Conservation (phyloP, 2,329 filamentous ascomycete genomes). For the Blumeriella jaapii region DNA sequence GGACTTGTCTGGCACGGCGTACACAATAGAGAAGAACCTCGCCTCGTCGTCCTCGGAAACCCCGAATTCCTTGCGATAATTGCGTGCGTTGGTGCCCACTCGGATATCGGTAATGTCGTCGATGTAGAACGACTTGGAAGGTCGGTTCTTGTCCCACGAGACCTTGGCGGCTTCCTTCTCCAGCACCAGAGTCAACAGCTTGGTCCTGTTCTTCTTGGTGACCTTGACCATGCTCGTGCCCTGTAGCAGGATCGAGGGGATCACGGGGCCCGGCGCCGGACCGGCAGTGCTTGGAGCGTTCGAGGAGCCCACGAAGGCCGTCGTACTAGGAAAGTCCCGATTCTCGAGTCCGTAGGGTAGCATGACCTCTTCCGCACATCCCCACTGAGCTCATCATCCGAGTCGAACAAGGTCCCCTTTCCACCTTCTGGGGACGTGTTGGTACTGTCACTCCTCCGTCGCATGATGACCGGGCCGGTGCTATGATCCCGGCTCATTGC, state of each 20-base stretch:
- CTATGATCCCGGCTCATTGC: slow-evolving; percentile 75
- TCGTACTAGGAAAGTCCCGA: slow-evolving; percentile 37
- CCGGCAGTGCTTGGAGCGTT: slow-evolving; percentile 28
- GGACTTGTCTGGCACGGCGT: slow-evolving; percentile 64
- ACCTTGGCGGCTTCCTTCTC: slow-evolving; percentile 79
- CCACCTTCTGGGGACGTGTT: slow-evolving; percentile 49
- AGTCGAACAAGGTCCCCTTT: slow-evolving; percentile 34
- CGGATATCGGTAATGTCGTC: slow-evolving; percentile 92
- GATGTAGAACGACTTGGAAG: slow-evolving; percentile 79
- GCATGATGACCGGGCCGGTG: slow-evolving; percentile 77
- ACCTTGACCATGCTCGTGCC: slow-evolving; percentile 74
- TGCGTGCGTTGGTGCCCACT: slow-evolving; percentile 69
- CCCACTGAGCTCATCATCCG: slow-evolving; percentile 46
- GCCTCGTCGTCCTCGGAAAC: slow-evolving; percentile 55
- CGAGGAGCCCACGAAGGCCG: slow-evolving; percentile 36
- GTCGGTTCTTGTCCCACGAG: slow-evolving; percentile 70
- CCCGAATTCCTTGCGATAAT: slow-evolving; percentile 77
- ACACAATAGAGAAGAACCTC: slow-evolving; percentile 84
- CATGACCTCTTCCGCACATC: slow-evolving; percentile 37
- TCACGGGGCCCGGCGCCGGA: slow-evolving; percentile 51
- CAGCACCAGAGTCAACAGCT: slow-evolving; percentile 59
- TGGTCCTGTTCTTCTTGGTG: slow-evolving; percentile 64
- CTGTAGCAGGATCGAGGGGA: slow-evolving; percentile 64
- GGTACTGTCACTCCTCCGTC: slow-evolving; percentile 82
- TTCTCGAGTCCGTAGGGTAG: slow-evolving; percentile 27